phyloP scores from a whole-genome alignment of 371 early-diverging fungal species.

The Syncephalis fuscata region DNA sequence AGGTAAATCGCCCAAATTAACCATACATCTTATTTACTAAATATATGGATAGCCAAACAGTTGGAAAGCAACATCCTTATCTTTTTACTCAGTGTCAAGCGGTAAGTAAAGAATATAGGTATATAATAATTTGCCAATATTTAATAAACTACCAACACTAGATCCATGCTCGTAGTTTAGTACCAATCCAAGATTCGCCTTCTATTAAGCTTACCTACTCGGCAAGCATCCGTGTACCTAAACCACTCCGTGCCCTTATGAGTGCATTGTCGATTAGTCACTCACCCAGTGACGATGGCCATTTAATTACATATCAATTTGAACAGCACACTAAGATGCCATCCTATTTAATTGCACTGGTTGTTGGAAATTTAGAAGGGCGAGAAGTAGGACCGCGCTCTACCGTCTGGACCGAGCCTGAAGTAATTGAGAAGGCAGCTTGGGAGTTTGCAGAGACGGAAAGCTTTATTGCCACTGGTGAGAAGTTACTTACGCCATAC shows the following conservation, averaged over 20 bases:
- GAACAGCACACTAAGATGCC: slow-evolving; percentile 60
- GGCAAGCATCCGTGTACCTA: slow-evolving; percentile 54
- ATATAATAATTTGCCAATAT: background rate
- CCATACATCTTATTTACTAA: background rate
- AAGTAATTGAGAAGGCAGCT: slow-evolving; percentile 72
- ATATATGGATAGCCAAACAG: slow-evolving; percentile 67
- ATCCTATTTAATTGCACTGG: slow-evolving; percentile 88
- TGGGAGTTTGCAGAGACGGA: slow-evolving; percentile 94
- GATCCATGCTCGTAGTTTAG: slow-evolving; percentile 88
- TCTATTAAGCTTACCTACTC: slow-evolving; percentile 79
- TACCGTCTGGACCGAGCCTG: slow-evolving; percentile 93
- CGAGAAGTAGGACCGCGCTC: slow-evolving; percentile 76
- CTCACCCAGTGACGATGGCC: slow-evolving; percentile 20
- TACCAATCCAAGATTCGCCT: slow-evolving; percentile 90
- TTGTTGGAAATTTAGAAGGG: slow-evolving; percentile 70
- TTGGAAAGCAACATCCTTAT: slow-evolving; percentile 85
- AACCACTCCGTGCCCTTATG: slow-evolving; percentile 51
- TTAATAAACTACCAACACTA: slow-evolving; percentile 6
- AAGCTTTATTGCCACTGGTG: slow-evolving; percentile 67
- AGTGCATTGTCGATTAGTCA: slow-evolving; percentile 37
- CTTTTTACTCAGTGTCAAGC: slow-evolving; percentile 93
- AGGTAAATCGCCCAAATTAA: slow-evolving; percentile 20
- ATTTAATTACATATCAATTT: slow-evolving; percentile 35
- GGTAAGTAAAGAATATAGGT: background rate
- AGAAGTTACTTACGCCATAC: slow-evolving; percentile 75